Evolutionary conservation across 805 yeast species (phyloP).

Genomic region (Cyberlindnera maclurae): DNA sequence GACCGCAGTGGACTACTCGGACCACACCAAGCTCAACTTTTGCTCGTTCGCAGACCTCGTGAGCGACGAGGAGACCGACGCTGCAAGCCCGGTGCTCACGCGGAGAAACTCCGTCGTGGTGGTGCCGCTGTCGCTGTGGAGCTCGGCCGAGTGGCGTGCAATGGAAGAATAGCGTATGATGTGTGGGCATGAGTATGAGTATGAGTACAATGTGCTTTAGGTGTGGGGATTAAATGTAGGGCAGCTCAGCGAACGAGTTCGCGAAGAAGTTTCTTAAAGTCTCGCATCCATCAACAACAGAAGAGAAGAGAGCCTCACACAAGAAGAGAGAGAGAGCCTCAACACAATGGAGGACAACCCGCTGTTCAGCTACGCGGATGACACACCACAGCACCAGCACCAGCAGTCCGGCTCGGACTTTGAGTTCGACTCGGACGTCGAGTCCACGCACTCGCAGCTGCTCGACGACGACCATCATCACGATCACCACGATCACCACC

Average conservation of each 20-base stretch:
- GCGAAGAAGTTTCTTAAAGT: no score
- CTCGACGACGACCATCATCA: neutral
- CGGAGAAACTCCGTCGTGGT: conserved; percentile 10
- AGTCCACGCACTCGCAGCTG: neutral
- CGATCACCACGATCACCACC: no score
- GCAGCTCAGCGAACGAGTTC: no score
- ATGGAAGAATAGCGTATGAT: no score
- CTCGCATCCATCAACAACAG: neutral
- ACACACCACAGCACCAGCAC: neutral
- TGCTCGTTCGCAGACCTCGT: conserved; percentile 22
- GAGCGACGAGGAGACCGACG: conserved; percentile 14
- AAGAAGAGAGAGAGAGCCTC: no score
- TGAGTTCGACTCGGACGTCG: conserved; percentile 6
- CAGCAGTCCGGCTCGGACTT: neutral
- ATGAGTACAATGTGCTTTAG: no score
- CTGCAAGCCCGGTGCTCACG: neutral
- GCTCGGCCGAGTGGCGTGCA: neutral
- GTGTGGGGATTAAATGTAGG: no score
- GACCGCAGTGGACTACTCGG: conserved; percentile 18
- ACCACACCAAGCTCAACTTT: conserved; percentile 20
- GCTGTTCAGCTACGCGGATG: no score
- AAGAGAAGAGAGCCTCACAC: no score
- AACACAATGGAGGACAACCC: no score
- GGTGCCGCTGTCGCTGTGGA: conserved; percentile 7
- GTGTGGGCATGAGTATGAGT: no score